Evolutionary conservation across 2,329 filamentous ascomycete genomes (phyloP), one percentile per base, ranked within the genome.

Genomic region (Rhytidhysteron rufulum): DNA sequence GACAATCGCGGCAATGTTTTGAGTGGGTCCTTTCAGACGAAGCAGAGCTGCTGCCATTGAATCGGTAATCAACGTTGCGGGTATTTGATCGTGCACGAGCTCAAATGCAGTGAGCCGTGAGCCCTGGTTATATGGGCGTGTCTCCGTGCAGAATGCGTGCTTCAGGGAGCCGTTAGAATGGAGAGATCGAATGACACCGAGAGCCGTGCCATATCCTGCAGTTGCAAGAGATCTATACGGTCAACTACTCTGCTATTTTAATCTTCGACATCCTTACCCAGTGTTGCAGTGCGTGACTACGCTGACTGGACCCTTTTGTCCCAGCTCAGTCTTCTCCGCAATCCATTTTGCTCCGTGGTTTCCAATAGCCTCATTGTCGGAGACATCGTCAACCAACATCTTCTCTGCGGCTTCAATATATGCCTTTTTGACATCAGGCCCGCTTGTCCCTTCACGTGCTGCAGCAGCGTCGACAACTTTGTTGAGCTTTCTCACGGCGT

Each of bases 261-360:
- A 9, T 15, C 21, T 19, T 21, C 34, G 33, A 16, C 4, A 30
- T 17, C 41, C 53, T 47, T 73, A 85, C 82, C 93, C 93, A 17
- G 93, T 98, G 66, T 98, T 98, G 75, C 93, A 98, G 68, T 98
- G 94, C 9, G 93, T 98, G 51, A 98, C 70, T 31, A 98, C 84
- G n/a, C 87, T 88, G 34, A 95, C 70, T 49, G 74, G 72, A 53
- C 67, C 73, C 56, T 61, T 73, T 56, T 49, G 75, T 63, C 48
- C 74, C 61, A 60, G 75, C 66, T 51, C 67, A 34, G 67, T 57
- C 53, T 87, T 80, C 30, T 75, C 69, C 41, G 80, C 68, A 24
- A 98, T 83, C 87, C 93, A 98, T 49, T 82, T 75, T 0, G 89
- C 87, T 29, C 93, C 93, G 62, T 86, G 74, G 43, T 81, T 75